These are phyloP conservation scores for Zarea fungicola DNA, from an alignment of 2,329 filamentous ascomycete genomes.

Conservation along the genomic window DNA sequence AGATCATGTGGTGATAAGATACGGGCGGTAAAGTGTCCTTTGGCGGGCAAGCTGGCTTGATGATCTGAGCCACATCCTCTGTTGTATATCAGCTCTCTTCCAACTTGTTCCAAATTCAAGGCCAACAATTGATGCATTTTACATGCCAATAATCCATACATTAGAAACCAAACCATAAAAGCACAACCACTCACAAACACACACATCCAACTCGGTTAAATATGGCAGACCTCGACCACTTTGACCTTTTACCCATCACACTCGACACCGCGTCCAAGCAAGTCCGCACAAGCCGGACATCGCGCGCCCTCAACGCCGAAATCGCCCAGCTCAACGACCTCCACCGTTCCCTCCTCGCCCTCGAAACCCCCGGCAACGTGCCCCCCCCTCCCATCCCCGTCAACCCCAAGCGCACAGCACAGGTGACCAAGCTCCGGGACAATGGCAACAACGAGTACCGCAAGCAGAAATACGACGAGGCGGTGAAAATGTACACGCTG, in stretches of 20 bases:
- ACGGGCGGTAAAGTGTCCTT: slow-evolving; percentile 11
- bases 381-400: slow-evolving; percentile 86
- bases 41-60: not conserved
- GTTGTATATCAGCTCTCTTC: not conserved
- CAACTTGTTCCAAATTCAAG: not conserved
- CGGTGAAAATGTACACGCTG: slow-evolving; percentile 75
- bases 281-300: slow-evolving; percentile 47
- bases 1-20: slow-evolving; percentile 14
- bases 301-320: slow-evolving; percentile 53
- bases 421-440: slow-evolving; percentile 88
- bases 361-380: slow-evolving; percentile 57
- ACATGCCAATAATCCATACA: too few relatives aligned
- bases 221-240: slow-evolving; percentile 63
- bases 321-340: slow-evolving; percentile 36
- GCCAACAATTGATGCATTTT: not conserved
- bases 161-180: not conserved
- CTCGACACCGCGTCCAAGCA: slow-evolving; percentile 79
- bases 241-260: slow-evolving; percentile 74
- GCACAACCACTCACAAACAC: not conserved
- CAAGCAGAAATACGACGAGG: slow-evolving; percentile 69
- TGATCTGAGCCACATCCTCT: not conserved
- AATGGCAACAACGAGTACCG: slow-evolving; percentile 77
- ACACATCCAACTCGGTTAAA: slow-evolving; percentile 13
- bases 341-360: slow-evolving; percentile 22
- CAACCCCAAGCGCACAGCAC: slow-evolving; percentile 84